Evolutionary conservation across 306 rosid genomes (phyloP).

Genomic region (Trifolium subterraneum): DNA sequence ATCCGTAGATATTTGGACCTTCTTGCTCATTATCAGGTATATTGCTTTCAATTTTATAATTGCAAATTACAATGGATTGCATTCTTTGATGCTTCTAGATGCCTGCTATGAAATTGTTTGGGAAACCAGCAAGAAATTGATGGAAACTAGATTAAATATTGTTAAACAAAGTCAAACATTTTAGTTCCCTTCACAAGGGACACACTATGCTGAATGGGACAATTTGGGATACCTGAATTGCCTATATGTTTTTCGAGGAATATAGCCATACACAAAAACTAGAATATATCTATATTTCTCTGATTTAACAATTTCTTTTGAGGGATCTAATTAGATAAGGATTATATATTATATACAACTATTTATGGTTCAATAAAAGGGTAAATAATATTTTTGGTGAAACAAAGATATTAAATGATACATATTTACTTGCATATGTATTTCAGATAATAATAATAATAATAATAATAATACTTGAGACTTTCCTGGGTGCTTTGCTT

Average conservation of each 20-base stretch:
- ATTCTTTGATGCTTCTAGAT: constrained; percentile 25
- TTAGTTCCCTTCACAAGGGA: constrained; percentile 19
- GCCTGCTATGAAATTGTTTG: neutral
- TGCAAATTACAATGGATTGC: constrained; percentile 17
- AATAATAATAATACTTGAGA: neutral
- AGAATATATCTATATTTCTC: neutral
- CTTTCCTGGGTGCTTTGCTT: neutral
- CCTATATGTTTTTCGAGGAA: constrained; percentile 8
- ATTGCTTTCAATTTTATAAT: constrained; percentile 31
- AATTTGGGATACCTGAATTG: neutral
- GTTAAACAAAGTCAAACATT: neutral
- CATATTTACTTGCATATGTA: neutral
- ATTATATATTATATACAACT: neutral
- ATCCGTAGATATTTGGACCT: constrained; percentile 97
- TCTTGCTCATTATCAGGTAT: constrained; percentile 94
- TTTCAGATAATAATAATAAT: neutral
- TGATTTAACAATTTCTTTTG: neutral
- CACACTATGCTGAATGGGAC: constrained; percentile 29
- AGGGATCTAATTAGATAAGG: constrained; percentile 19
- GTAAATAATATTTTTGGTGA: neutral
- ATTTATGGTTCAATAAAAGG: constrained; percentile 5
- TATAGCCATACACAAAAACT: constrained; percentile 1
- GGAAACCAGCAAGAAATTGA: constrained; percentile 10
- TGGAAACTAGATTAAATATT: constrained; percentile 15
- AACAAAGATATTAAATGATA: neutral